These are phyloP conservation scores for Globisporangium carolinianum DNA, from an alignment of 352 stramenopile species.

Conservation along the genomic window DNA sequence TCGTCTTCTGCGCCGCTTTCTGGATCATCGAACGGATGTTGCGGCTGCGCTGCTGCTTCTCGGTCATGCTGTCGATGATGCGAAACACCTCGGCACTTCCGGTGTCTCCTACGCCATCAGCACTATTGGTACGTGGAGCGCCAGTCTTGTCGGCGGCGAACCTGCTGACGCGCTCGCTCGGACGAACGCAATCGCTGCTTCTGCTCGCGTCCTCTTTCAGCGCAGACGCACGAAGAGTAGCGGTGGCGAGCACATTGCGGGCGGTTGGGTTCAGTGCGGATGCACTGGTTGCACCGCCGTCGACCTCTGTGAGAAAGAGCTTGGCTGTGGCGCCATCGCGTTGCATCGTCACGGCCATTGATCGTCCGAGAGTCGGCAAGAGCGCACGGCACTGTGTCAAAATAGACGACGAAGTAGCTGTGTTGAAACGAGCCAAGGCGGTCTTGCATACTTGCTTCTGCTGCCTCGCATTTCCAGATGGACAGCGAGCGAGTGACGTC, in stretches of 20 bases:
- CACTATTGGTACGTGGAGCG: neutral
- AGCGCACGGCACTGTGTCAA: too few relatives aligned
- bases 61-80: conserved; percentile 39
- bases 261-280: neutral
- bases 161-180: conserved; percentile 5
- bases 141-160: neutral
- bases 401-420: too few relatives aligned
- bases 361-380: too few relatives aligned
- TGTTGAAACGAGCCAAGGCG: conserved; percentile 3
- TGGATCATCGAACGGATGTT: conserved; percentile 60
- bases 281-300: neutral
- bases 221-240: neutral
- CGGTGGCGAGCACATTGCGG: neutral
- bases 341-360: too few relatives aligned
- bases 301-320: conserved; percentile 33
- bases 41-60: conserved; percentile 43
- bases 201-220: conserved; percentile 5
- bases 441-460: conserved; percentile 16
- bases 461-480: conserved; percentile 1
- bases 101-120: neutral
- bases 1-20: conserved; percentile 60
- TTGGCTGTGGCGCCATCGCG: conserved; percentile 1
- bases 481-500: conserved; percentile 12
- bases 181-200: neutral
- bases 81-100: conserved; percentile 36